phyloP scores from a whole-genome alignment of 768 basidiomycete species.

The Mrakia gelida region DNA sequence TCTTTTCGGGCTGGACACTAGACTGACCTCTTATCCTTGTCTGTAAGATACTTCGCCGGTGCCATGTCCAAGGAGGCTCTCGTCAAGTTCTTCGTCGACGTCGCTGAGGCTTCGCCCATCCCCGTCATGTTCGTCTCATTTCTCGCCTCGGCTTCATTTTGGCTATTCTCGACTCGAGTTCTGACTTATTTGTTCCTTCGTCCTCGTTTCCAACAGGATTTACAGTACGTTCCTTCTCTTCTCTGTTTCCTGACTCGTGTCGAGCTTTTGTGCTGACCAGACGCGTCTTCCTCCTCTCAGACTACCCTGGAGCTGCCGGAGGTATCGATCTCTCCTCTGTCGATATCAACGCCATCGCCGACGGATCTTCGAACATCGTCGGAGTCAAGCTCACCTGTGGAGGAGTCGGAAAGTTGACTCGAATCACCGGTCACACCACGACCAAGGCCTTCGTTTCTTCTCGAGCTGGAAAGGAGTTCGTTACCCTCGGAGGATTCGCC shows the following conservation, averaged over 20 bases:
- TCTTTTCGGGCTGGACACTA: not conserved
- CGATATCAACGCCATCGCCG: conserved; percentile 72
- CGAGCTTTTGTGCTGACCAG: not conserved
- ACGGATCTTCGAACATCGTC: conserved; percentile 67
- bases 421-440: conserved; percentile 40
- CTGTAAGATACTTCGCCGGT: conserved; percentile 75
- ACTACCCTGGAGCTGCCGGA: conserved; percentile 71
- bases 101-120: conserved; percentile 72
- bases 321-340: conserved; percentile 91
- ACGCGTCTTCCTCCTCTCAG: conserved; percentile 46
- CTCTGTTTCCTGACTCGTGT: not conserved
- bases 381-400: conserved; percentile 92
- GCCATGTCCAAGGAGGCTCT: conserved; percentile 63
- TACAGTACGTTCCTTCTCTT: conserved; percentile 79
- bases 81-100: conserved; percentile 72
- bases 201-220: conserved; percentile 43
- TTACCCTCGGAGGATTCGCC: conserved; percentile 77
- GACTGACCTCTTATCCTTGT: not conserved
- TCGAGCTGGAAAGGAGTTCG: conserved; percentile 49
- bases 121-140: conserved; percentile 57
- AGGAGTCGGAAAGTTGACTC: conserved; percentile 83
- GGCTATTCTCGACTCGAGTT: no score
- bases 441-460: not conserved
- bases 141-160: not conserved
- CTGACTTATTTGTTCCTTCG: no score